Percentiles rank a stretch among this genome's conserved stretches.
These are phyloP conservation scores for Rhizomucor pusillus DNA, from an alignment of 371 early-diverging fungal genomes.

Conservation along the genomic window DNA sequence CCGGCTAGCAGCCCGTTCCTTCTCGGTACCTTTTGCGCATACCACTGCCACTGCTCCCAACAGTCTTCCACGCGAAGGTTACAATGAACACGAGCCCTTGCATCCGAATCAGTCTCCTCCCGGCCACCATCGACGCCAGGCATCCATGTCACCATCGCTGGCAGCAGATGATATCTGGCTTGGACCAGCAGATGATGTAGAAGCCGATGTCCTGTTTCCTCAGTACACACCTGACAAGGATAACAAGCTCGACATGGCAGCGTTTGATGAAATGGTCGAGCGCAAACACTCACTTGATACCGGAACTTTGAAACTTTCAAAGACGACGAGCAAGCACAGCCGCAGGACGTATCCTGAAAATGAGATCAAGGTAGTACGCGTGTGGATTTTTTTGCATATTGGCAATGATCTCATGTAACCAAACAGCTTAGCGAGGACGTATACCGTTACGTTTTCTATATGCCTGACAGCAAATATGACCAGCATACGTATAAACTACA, in stretches of 20 bases:
- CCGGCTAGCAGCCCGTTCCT: slow-evolving; percentile 9
- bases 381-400: too few relatives aligned
- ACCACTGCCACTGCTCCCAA: background rate
- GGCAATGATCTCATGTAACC: slow-evolving; percentile 2
- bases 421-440: background rate
- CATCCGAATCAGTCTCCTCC: background rate
- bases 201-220: slow-evolving; percentile 37
- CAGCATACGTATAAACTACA: slow-evolving; percentile 7
- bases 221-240: slow-evolving; percentile 19
- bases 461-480: slow-evolving; percentile 6
- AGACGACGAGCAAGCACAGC: slow-evolving; percentile 22
- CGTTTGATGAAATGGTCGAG: slow-evolving; percentile 29
- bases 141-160: background rate
- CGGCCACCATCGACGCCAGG: background rate
- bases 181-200: slow-evolving; percentile 22
- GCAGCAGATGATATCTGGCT: background rate
- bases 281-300: slow-evolving; percentile 22
- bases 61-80: background rate
- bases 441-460: slow-evolving; percentile 27
- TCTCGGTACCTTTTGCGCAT: slow-evolving; percentile 8
- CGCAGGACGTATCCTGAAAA: background rate
- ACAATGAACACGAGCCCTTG: background rate
- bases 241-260: slow-evolving; percentile 26
- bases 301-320: slow-evolving; percentile 22
- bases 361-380: background rate